Conservation (phyloP, 2,329 filamentous ascomycete genomes). For the Alternaria alternata region DNA sequence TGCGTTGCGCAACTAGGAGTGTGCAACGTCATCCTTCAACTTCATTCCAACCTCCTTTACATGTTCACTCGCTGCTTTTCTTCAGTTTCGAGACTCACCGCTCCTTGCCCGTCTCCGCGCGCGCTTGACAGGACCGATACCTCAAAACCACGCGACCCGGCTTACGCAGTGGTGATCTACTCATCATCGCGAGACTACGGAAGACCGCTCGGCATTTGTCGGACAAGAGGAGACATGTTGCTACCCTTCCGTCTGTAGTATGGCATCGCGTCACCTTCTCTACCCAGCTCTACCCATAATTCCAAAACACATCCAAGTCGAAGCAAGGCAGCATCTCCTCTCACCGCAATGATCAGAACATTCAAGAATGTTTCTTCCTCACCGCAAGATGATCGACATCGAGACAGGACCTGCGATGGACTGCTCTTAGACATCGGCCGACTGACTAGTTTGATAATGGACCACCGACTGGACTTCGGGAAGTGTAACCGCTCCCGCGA, state of each 20-base stretch:
- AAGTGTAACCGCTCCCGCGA: constrained; percentile 33
- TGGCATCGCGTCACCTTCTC: constrained; percentile 20
- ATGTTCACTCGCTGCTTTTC: constrained; percentile 7
- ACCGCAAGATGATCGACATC: constrained; percentile 35
- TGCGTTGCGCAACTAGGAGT: constrained; percentile 5
- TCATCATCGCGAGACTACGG: constrained; percentile 13
- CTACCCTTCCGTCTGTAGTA: constrained; percentile 25
- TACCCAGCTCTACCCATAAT: constrained; percentile 9
- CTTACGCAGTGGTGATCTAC: background rate
- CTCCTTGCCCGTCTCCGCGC: constrained; percentile 2
- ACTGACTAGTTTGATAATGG: constrained; percentile 26
- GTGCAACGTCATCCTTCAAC: constrained; percentile 5
- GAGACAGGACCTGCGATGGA: constrained; percentile 24
- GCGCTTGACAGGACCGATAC: constrained; percentile 7
- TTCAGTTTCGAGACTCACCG: constrained; percentile 3
- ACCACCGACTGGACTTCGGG: constrained; percentile 28
- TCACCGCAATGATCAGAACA: constrained; percentile 22
- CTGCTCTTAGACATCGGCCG: constrained; percentile 20
- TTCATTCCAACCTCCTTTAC: background rate
- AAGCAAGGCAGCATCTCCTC: constrained; percentile 23
- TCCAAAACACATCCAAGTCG: constrained; percentile 30
- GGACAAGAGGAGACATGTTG: constrained; percentile 29
- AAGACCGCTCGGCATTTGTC: constrained; percentile 15
- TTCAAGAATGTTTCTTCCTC: constrained; percentile 20
- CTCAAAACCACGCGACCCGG: constrained; percentile 1